Conservation (phyloP, 106 monocot species). For the Phalaenopsis equestris region DNA sequence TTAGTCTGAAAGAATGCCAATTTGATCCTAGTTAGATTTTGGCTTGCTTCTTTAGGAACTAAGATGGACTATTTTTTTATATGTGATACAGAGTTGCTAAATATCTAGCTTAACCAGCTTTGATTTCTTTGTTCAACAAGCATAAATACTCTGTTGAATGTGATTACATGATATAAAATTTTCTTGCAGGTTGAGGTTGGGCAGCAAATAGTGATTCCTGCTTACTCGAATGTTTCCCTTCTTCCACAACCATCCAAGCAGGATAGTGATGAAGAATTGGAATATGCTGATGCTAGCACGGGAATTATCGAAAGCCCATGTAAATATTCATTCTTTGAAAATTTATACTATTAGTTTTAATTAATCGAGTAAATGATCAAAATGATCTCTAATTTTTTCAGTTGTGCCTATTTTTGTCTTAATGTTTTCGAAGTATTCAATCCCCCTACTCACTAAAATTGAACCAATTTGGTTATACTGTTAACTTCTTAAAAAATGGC, state of each 20-base stretch:
- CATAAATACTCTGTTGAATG: not conserved
- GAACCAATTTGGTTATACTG: too few relatives aligned
- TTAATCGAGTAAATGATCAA: not conserved
- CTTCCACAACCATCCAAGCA: constrained; percentile 79
- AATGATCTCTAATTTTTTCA: too few relatives aligned
- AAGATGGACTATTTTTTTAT: not conserved
- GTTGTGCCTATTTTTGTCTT: too few relatives aligned
- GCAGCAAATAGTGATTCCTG: constrained; percentile 54
- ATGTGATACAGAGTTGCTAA: not conserved
- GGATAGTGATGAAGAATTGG: constrained; percentile 98
- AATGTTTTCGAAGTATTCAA: too few relatives aligned
- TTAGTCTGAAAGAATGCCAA: not conserved
- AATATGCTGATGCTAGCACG: constrained; percentile 77
- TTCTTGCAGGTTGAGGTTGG: constrained; percentile 81
- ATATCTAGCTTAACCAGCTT: not conserved
- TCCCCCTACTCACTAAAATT: too few relatives aligned
- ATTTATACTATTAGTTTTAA: not conserved
- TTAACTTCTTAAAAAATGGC: too few relatives aligned
- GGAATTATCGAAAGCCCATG: constrained; percentile 63
- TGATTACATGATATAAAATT: not conserved
- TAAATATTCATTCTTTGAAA: constrained; percentile 21
- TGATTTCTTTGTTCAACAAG: not conserved
- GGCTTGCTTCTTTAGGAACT: not conserved
- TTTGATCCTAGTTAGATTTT: not conserved
- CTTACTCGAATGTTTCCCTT: constrained; percentile 89